Base-by-base conservation (phyloP, 2,329 filamentous ascomycete genomes). In the Amauroascus verrucosus region DNA sequence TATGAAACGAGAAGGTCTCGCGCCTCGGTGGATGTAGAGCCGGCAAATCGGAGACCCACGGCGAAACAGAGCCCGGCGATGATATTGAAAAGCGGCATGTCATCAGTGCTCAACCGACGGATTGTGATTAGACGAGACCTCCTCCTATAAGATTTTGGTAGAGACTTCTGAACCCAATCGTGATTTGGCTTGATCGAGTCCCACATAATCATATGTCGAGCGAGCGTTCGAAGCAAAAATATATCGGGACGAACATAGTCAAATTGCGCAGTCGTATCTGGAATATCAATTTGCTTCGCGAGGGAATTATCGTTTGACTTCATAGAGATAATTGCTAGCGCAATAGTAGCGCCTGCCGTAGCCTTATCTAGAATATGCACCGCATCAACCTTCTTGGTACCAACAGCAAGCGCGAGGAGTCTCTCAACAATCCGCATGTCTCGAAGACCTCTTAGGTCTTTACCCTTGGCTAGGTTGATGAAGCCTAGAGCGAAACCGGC, bases 191-290 rank as follows among this genome's bases (percentile, higher is more conserved):
- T 75, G 49, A 98, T 93, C 55, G 81, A 76, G 58, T 85, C 85
- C 93, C 93, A 98, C 72, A 97, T 81, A 59, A 98, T 95, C 37
- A 98, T 67, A 65, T 97, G 88, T 64, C 85, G 88, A 9, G 93
- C 86, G 30, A 97, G 76, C 0, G 91, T 96, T 16, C 93, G 83
- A 9, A 98, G 76, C 6, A 98, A 80, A 58, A 98, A 85, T 40
- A 96, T 83, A 64, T 98, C 93, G 0, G 93, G 93, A 1, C 93
- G 83, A 16, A 97, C 85, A 65, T 97, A 96, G 66, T 97, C 93
- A 66, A 95, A 97, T 60, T 97, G 90, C 32, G 93, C 77, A 24
- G 86, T 73, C 0, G 93, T 94, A 59, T 95, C 86, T 0, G 94
- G 94, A 0, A 97, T 83, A 65, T 97, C 88, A 50, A 98, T 84